Conservation (phyloP, 768 basidiomycete genomes). For the Galerina sulciceps region DNA sequence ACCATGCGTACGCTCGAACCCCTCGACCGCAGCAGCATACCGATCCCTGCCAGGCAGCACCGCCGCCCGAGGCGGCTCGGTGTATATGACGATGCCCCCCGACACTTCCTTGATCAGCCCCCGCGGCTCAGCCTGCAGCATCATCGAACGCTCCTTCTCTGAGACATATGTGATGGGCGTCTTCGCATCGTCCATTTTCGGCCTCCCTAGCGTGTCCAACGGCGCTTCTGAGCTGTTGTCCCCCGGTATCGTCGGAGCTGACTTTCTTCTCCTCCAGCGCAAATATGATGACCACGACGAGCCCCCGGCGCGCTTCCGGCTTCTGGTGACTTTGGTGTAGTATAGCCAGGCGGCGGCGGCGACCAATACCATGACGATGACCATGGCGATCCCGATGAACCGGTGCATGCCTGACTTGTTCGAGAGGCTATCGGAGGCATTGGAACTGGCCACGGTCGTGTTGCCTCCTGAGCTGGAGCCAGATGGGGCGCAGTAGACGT, state of each 20-base stretch:
- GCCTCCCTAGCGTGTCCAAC: constrained; percentile 1
- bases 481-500: constrained; percentile 20
- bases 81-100: constrained; percentile 31
- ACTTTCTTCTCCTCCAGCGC: constrained; percentile 4
- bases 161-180: constrained; percentile 5
- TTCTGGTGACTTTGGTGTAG: constrained; percentile 28
- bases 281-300: neutral
- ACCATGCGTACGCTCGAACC: constrained; percentile 27
- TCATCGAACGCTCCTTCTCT: constrained; percentile 24
- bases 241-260: neutral
- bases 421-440: constrained; percentile 11
- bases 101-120: constrained; percentile 29
- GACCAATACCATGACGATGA: constrained; percentile 37
- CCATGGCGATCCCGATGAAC: constrained; percentile 51
- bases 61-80: constrained; percentile 19
- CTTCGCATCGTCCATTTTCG: constrained; percentile 3
- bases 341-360: constrained; percentile 40
- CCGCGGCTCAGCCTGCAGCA: constrained; percentile 24
- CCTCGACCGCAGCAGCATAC: constrained; percentile 12
- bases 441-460: constrained; percentile 19
- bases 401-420: constrained; percentile 38
- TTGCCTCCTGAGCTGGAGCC: constrained; percentile 14
- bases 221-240: neutral
- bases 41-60: constrained; percentile 15
- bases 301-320: neutral